These are phyloP conservation scores for Ceratobasidium sp. DNA, from an alignment of 1,284 basidiomycete species.

Conservation along the genomic window DNA sequence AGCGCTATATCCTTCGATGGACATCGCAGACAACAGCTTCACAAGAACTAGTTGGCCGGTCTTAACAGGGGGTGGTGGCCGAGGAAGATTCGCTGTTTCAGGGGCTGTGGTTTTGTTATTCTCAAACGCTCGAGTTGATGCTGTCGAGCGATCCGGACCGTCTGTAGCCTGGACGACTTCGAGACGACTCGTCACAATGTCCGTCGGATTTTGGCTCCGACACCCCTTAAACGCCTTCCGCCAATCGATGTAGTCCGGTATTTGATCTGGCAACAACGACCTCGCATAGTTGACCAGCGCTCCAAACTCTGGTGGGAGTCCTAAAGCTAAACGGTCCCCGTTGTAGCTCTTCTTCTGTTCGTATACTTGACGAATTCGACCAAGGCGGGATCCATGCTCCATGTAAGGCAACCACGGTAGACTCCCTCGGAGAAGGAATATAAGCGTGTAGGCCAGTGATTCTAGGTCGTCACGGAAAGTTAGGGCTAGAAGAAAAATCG, in stretches of 20 bases:
- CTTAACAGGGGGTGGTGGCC: not conserved
- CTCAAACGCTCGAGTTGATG: too few species aligned
- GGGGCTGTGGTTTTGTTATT: too few species aligned
- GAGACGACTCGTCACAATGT: too few species aligned
- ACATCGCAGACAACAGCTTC: not conserved
- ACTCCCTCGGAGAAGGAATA: conserved; percentile 91
- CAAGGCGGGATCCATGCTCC: conserved; percentile 72
- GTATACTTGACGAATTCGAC: conserved; percentile 65
- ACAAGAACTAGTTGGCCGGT: not conserved
- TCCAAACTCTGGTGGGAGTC: conserved; percentile 89
- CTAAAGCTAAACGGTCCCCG: conserved; percentile 73
- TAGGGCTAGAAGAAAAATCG: too few species aligned
- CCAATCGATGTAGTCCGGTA: conserved; percentile 60
- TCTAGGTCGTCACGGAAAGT: conserved; percentile 84
- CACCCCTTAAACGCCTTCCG: not conserved
- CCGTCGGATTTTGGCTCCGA: too few species aligned
- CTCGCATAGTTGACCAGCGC: conserved; percentile 1
- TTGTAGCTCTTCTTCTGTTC: not conserved
- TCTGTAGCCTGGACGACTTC: too few species aligned
- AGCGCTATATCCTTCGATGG: not conserved
- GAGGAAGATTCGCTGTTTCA: too few species aligned
- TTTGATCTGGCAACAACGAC: not conserved
- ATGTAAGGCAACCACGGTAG: conserved; percentile 89
- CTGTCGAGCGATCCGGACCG: too few species aligned
- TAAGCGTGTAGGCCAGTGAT: conserved; percentile 91